Evolutionary conservation across 257 asterid genomes (phyloP).

Genomic region (Solanum rostratum): DNA sequence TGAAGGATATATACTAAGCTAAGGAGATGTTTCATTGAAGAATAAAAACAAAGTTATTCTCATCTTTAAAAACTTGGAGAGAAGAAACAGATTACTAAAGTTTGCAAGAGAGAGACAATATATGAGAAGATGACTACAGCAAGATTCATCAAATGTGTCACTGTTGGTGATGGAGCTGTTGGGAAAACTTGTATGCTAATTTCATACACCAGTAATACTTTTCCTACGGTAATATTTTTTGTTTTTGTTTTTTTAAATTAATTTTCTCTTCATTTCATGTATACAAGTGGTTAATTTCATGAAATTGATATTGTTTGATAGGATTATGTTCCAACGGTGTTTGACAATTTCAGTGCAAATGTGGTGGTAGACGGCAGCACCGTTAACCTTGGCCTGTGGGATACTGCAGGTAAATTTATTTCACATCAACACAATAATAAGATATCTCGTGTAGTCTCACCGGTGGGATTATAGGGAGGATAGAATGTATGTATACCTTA

Average conservation of each 20-base stretch:
- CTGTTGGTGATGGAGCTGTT: slow-evolving; percentile 83
- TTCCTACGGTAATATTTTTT: slow-evolving; percentile 41
- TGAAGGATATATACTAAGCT: neutral
- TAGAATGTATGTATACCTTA: neutral
- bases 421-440: neutral
- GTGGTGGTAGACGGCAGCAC: slow-evolving; percentile 87
- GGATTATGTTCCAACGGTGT: slow-evolving; percentile 91
- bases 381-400: slow-evolving; percentile 86
- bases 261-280: neutral
- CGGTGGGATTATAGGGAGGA: neutral
- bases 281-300: neutral
- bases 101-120: neutral
- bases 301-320: neutral
- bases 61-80: neutral
- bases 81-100: neutral
- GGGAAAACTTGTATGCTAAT: slow-evolving; percentile 89
- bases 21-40: neutral
- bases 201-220: slow-evolving; percentile 77
- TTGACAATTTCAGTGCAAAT: slow-evolving; percentile 82
- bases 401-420: slow-evolving; percentile 56
- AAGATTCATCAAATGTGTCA: slow-evolving; percentile 71
- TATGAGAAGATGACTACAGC: slow-evolving; percentile 41
- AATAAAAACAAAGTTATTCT: neutral
- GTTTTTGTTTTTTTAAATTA: neutral
- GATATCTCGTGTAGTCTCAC: neutral